phyloP scores from a whole-genome alignment of 257 asterid genomes.

The Penstemon newberryi region DNA sequence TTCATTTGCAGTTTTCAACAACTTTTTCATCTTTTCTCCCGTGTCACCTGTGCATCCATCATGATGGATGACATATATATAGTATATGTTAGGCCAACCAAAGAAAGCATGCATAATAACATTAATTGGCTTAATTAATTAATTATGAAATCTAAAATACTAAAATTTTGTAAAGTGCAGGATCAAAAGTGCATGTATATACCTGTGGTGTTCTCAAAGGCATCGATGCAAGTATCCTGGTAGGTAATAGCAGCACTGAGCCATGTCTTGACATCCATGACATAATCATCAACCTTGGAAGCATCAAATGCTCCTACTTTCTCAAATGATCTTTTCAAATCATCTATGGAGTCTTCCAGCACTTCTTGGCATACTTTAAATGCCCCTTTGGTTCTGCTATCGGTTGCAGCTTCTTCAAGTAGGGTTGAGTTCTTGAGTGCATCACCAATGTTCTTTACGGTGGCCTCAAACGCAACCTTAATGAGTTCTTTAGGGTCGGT shows the following conservation, averaged over 20 bases:
- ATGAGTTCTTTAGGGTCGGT: slow-evolving; percentile 58
- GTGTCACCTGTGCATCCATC: slow-evolving; percentile 35
- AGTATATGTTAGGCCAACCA: no score
- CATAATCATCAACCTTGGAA: slow-evolving; percentile 24
- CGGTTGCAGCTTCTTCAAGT: slow-evolving; percentile 46
- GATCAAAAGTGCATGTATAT: not conserved
- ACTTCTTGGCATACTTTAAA: slow-evolving; percentile 46
- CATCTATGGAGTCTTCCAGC: slow-evolving; percentile 52
- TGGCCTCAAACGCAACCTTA: slow-evolving; percentile 40
- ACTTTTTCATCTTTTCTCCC: slow-evolving; percentile 59
- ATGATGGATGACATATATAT: no score
- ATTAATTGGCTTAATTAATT: no score
- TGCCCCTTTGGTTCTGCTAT: slow-evolving; percentile 52
- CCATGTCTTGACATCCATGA: slow-evolving; percentile 54
- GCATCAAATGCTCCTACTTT: slow-evolving; percentile 34
- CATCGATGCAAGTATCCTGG: slow-evolving; percentile 77
- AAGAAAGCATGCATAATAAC: no score
- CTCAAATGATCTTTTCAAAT: slow-evolving; percentile 42
- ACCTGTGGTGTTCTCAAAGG: slow-evolving; percentile 61
- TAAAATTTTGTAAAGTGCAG: no score
- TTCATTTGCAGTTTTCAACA: slow-evolving; percentile 43
- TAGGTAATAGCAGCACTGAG: slow-evolving; percentile 60
- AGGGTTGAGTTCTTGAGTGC: slow-evolving; percentile 41
- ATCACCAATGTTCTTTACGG: slow-evolving; percentile 34
- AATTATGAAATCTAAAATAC: no score